Evolutionary conservation across 1,284 basidiomycete species (phyloP).

Genomic region (Neotropicomus parvogracilis): DNA sequence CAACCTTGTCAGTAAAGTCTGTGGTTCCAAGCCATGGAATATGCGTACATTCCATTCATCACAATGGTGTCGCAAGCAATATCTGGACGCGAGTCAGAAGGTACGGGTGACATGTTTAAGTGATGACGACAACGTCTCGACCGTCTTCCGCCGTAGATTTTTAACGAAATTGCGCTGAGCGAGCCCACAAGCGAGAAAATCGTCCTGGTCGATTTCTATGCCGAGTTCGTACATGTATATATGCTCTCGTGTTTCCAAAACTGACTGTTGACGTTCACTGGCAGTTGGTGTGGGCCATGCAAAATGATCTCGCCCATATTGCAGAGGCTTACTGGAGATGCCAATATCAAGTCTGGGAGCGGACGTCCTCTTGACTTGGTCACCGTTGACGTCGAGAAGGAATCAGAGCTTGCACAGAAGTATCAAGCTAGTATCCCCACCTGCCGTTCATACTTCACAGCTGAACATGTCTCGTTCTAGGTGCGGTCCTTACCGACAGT

Average conservation of each 20-base stretch:
- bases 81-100: slow-evolving; percentile 33
- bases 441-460: not conserved
- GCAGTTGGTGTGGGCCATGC: slow-evolving; percentile 79
- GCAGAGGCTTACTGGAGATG: slow-evolving; percentile 47
- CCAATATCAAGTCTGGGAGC: slow-evolving; percentile 45
- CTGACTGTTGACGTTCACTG: slow-evolving; percentile 12
- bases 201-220: slow-evolving; percentile 73
- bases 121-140: not conserved
- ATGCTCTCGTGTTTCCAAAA: not conserved
- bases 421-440: slow-evolving; percentile 43
- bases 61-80: slow-evolving; percentile 30
- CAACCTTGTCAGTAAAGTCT: slow-evolving; percentile 1
- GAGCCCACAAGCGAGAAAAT: slow-evolving; percentile 44
- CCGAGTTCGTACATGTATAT: slow-evolving; percentile 50
- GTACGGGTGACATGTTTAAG: slow-evolving; percentile 19
- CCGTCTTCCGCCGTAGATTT: slow-evolving; percentile 40
- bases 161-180: slow-evolving; percentile 41
- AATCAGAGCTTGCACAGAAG: slow-evolving; percentile 45
- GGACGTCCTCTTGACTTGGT: slow-evolving; percentile 62
- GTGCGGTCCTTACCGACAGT: slow-evolving; percentile 68
- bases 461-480: slow-evolving; percentile 34
- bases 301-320: slow-evolving; percentile 64
- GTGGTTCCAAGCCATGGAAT: slow-evolving; percentile 1
- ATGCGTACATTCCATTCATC: slow-evolving; percentile 28
- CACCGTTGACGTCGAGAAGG: slow-evolving; percentile 61